A percentile compares a stretch with the other conserved stretches of the same genome.
Evolutionary conservation across 148 eudicot species (phyloP).

Genomic region (Mesembryanthemum crystallinum): DNA sequence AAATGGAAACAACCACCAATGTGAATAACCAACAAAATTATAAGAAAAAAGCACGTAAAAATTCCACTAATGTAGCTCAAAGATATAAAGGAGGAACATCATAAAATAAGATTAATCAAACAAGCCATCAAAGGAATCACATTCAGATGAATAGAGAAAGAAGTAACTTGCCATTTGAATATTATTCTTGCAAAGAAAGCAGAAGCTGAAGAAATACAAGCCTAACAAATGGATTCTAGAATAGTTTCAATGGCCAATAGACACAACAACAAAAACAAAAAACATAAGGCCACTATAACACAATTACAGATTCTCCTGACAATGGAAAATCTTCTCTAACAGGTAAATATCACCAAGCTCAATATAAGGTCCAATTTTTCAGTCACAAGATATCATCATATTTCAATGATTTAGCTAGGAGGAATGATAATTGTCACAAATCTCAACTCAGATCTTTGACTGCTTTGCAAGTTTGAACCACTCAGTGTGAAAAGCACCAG

Average conservation of each 20-base stretch:
- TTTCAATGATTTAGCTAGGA: conserved; percentile 2
- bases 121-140: background rate
- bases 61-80: background rate
- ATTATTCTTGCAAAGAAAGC: background rate
- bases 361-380: conserved; percentile 3
- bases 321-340: conserved; percentile 11
- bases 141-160: background rate
- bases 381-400: conserved; percentile 11
- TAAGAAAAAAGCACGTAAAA: too few relatives aligned
- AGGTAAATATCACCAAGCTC: background rate
- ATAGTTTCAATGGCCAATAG: background rate
- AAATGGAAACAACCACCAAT: background rate
- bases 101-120: background rate
- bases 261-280: conserved; percentile 1
- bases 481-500: conserved; percentile 82
- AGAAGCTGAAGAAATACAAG: background rate
- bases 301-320: background rate
- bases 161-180: background rate
- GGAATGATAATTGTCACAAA: background rate
- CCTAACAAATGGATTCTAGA: background rate
- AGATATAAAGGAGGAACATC: background rate
- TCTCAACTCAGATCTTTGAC: conserved; percentile 44
- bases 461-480: conserved; percentile 86
- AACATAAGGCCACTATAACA: conserved; percentile 3
- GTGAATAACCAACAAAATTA: background rate